phyloP scores from a whole-genome alignment of 129 eudicot genomes.

The Rutidosis leptorrhynchoides region DNA sequence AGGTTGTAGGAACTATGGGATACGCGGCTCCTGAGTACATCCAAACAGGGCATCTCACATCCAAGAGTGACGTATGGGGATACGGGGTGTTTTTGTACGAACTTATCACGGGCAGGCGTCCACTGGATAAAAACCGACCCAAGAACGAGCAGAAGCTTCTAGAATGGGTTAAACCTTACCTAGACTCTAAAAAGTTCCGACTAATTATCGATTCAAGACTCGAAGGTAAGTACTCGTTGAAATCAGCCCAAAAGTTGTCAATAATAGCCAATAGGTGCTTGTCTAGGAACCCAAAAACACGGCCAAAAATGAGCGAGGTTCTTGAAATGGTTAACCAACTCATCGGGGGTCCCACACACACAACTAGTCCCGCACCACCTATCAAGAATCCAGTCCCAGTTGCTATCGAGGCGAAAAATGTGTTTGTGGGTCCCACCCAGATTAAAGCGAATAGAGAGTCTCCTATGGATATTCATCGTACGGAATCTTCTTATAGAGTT shows the following conservation, averaged over 20 bases:
- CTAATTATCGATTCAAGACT: slow-evolving; percentile 70
- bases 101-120: slow-evolving; percentile 67
- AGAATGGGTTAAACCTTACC: slow-evolving; percentile 78
- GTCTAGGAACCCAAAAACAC: slow-evolving; percentile 49
- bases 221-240: slow-evolving; percentile 48
- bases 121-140: slow-evolving; percentile 53
- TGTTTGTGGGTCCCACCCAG: slow-evolving; percentile 17
- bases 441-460: slow-evolving; percentile 35
- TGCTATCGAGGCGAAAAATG: slow-evolving; percentile 27
- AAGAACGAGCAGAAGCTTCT: slow-evolving; percentile 74
- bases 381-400: slow-evolving; percentile 19
- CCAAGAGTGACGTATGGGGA: slow-evolving; percentile 63
- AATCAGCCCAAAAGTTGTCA: slow-evolving; percentile 70
- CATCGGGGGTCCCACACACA: slow-evolving; percentile 34
- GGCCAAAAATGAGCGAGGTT: slow-evolving; percentile 82
- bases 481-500: slow-evolving; percentile 39
- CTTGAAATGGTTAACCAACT: slow-evolving; percentile 64
- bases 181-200: slow-evolving; percentile 60
- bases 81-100: slow-evolving; percentile 67
- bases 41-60: slow-evolving; percentile 47
- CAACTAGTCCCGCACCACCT: slow-evolving; percentile 32
- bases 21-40: slow-evolving; percentile 72
- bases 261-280: slow-evolving; percentile 70
- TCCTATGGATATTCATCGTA: slow-evolving; percentile 21
- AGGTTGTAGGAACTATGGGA: slow-evolving; percentile 68